A percentile compares a stretch with the other conserved stretches of the same genome.
These are phyloP conservation scores for Flammula alnicola DNA, from an alignment of 1,284 basidiomycete genomes.

Conservation along the genomic window DNA sequence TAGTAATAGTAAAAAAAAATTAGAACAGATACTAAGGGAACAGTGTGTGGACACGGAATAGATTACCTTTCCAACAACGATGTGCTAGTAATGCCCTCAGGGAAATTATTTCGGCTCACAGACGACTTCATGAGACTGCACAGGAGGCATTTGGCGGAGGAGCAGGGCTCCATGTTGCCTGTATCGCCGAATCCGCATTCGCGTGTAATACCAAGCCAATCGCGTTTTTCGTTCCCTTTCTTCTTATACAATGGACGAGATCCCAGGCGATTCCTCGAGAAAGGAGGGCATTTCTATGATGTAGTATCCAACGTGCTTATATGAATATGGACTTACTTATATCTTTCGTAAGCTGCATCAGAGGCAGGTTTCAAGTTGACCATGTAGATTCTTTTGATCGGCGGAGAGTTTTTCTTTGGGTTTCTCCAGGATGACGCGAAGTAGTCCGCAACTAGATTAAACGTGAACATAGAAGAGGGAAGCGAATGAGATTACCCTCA, in stretches of 20 bases:
- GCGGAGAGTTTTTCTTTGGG: conserved; percentile 10
- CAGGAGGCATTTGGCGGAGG: conserved; percentile 17
- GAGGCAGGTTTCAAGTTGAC: conserved; percentile 12
- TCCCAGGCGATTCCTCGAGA: neutral
- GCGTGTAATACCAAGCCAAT: conserved; percentile 23
- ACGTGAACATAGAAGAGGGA: neutral
- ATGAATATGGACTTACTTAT: conserved; percentile 16
- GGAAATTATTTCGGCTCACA: conserved; percentile 12
- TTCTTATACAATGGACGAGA: neutral
- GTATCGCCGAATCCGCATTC: conserved; percentile 27
- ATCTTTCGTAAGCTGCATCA: conserved; percentile 12
- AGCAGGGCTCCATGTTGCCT: conserved; percentile 23
- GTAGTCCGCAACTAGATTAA: conserved; percentile 17
- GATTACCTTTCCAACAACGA: conserved; percentile 16
- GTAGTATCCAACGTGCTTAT: neutral
- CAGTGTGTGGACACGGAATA: neutral
- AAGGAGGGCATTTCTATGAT: neutral
- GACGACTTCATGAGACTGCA: conserved; percentile 23
- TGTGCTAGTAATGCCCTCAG: conserved; percentile 20
- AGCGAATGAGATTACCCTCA: neutral
- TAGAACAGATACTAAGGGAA: neutral
- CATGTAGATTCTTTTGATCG: conserved; percentile 28
- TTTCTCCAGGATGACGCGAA: conserved; percentile 20
- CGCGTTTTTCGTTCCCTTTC: conserved; percentile 16
- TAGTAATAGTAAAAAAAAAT: neutral